phyloP scores from a whole-genome alignment of 306 rosid species.

The Trifolium subterraneum region DNA sequence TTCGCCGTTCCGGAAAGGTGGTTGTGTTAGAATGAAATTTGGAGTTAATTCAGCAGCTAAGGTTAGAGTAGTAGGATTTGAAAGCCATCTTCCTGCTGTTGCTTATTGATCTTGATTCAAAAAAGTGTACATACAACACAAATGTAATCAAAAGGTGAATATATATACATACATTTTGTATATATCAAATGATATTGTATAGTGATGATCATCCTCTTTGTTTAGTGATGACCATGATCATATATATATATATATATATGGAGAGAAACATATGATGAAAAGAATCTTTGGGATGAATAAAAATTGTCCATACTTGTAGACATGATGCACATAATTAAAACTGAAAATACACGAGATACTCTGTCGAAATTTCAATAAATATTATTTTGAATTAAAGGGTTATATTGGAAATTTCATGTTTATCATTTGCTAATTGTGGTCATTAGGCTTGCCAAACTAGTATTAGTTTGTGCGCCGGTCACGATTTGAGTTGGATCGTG shows the following conservation, averaged over 20 bases:
- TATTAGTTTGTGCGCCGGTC: too few species aligned
- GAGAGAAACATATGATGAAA: background rate
- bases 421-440: too few species aligned
- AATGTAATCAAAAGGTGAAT: background rate
- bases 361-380: too few species aligned
- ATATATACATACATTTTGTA: background rate
- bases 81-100: conserved; percentile 10
- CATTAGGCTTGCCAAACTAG: too few species aligned
- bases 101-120: conserved; percentile 16
- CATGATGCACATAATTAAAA: conserved; percentile 16
- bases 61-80: conserved; percentile 43
- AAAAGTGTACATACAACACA: conserved; percentile 16
- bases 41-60: conserved; percentile 50
- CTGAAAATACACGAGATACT: too few species aligned
- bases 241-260: background rate
- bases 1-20: conserved; percentile 54
- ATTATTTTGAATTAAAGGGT: too few species aligned
- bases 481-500: too few species aligned
- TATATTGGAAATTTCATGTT: too few species aligned
- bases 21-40: conserved; percentile 58
- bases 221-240: background rate
- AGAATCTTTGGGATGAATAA: background rate
- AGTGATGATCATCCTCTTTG: conserved; percentile 3
- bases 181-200: conserved; percentile 9
- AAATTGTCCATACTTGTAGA: conserved; percentile 5